A percentile compares a stretch with the other conserved stretches of the same genome.
Evolutionary conservation across 306 rosid genomes (phyloP).

Genomic region (Carpinus viminea): DNA sequence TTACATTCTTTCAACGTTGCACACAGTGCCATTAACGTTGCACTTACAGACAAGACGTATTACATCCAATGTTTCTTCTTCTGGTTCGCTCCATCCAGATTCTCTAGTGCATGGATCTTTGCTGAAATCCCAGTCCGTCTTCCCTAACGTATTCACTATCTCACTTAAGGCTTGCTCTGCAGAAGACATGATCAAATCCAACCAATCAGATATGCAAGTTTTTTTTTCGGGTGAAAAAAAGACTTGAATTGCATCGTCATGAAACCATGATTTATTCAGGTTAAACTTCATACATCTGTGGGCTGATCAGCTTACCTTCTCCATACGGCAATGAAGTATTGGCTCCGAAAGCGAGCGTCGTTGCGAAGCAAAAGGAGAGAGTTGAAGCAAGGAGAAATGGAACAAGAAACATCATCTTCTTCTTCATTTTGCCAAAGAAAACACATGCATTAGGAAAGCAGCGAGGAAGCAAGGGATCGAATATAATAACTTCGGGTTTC

Average conservation of each 20-base stretch:
- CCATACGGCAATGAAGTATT: slow-evolving; percentile 2
- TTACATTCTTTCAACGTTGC: slow-evolving; percentile 67
- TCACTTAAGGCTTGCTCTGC: no score
- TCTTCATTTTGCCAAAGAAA: not conserved
- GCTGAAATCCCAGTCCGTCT: slow-evolving; percentile 43
- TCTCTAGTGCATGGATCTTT: slow-evolving; percentile 52
- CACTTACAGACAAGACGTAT: slow-evolving; percentile 49
- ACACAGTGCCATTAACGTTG: slow-evolving; percentile 29
- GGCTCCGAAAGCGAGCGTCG: slow-evolving; percentile 25
- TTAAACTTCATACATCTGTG: no score
- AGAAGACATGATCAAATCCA: not conserved
- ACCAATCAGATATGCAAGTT: not conserved
- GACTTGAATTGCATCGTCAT: no score
- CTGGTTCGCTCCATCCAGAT: slow-evolving; percentile 40
- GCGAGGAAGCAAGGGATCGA: no score
- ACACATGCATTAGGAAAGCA: no score
- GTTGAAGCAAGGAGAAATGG: slow-evolving; percentile 14
- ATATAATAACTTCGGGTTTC: no score
- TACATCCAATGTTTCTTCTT: not conserved
- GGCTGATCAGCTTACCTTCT: slow-evolving; percentile 27
- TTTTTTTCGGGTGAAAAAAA: not conserved
- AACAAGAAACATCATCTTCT: not conserved
- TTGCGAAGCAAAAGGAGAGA: slow-evolving; percentile 14
- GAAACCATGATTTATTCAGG: not conserved
- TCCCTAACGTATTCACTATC: slow-evolving; percentile 46